phyloP scores from a whole-genome alignment of 2,329 filamentous ascomycete species.

The Colletotrichum sojae region DNA sequence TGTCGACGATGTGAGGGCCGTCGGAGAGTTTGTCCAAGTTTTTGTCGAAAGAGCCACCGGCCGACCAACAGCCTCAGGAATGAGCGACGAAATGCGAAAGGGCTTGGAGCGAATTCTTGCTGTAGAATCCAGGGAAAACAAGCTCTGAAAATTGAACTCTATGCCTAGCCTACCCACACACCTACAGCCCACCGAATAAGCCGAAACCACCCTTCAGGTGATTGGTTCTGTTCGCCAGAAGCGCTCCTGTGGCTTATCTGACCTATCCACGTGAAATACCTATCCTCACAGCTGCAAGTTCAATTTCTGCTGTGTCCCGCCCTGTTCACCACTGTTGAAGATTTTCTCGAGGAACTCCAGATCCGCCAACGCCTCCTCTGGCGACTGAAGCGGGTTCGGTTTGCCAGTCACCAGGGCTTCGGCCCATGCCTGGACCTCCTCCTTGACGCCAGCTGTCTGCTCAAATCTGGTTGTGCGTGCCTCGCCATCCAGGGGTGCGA shows the following conservation, averaged over 20 bases:
- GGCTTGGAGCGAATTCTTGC: conserved; percentile 69
- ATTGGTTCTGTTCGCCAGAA: no score
- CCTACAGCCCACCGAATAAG: conserved; percentile 13
- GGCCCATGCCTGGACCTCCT: conserved; percentile 75
- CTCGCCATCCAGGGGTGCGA: conserved; percentile 52
- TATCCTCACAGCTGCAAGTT: conserved; percentile 51
- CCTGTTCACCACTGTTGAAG: conserved; percentile 61
- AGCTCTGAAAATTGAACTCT: conserved; percentile 38
- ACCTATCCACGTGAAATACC: not conserved
- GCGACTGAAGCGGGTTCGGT: conserved; percentile 65
- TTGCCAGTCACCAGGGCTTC: conserved; percentile 63
- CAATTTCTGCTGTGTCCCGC: conserved; percentile 56
- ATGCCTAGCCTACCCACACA: conserved; percentile 8
- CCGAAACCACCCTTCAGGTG: not conserved
- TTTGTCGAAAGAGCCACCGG: conserved; percentile 84
- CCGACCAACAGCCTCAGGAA: conserved; percentile 76
- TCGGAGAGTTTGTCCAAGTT: conserved; percentile 89
- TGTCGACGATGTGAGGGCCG: conserved; percentile 81
- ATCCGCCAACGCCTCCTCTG: conserved; percentile 72
- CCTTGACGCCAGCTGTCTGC: conserved; percentile 67
- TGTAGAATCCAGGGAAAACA: conserved; percentile 29
- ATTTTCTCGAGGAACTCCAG: conserved; percentile 70
- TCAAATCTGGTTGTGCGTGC: conserved; percentile 57
- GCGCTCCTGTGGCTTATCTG: conserved; percentile 7
- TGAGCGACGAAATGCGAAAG: conserved; percentile 70